phyloP scores from a whole-genome alignment of 106 monocot genomes.

The Dactylorhiza incarnata region DNA sequence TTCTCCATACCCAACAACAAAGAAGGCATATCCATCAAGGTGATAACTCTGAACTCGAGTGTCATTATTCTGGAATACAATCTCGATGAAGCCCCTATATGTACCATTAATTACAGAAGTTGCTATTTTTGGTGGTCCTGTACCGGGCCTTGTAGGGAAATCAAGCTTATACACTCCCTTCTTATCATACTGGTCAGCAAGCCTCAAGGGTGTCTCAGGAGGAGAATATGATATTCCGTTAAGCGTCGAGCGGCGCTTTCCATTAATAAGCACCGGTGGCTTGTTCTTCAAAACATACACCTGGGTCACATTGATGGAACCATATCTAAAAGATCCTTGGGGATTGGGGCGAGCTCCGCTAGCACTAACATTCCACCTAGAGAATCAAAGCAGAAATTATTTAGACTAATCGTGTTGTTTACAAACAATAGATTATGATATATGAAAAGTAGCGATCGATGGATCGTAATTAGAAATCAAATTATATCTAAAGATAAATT shows the following conservation, averaged over 20 bases:
- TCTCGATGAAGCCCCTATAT: slow-evolving; percentile 66
- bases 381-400: not conserved
- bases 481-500: not conserved
- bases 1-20: slow-evolving; percentile 51
- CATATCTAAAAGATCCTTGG: slow-evolving; percentile 55
- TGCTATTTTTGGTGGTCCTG: slow-evolving; percentile 28
- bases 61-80: slow-evolving; percentile 74
- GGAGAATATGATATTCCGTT: slow-evolving; percentile 58
- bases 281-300: slow-evolving; percentile 45
- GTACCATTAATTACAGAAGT: slow-evolving; percentile 54
- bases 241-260: slow-evolving; percentile 48
- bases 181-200: slow-evolving; percentile 49
- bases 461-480: not conserved
- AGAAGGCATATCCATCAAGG: slow-evolving; percentile 75
- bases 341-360: slow-evolving; percentile 55
- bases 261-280: slow-evolving; percentile 44
- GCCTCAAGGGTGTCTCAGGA: slow-evolving; percentile 46
- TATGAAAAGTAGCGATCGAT: not conserved
- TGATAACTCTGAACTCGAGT: slow-evolving; percentile 61
- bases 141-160: slow-evolving; percentile 46
- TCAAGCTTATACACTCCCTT: slow-evolving; percentile 57
- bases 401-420: not conserved
- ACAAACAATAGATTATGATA: not conserved
- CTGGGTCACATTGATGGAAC: slow-evolving; percentile 53
- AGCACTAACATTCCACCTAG: slow-evolving; percentile 42